Base-by-base conservation (phyloP, 2,329 filamentous ascomycete species). In the Arthroderma sp. region DNA sequence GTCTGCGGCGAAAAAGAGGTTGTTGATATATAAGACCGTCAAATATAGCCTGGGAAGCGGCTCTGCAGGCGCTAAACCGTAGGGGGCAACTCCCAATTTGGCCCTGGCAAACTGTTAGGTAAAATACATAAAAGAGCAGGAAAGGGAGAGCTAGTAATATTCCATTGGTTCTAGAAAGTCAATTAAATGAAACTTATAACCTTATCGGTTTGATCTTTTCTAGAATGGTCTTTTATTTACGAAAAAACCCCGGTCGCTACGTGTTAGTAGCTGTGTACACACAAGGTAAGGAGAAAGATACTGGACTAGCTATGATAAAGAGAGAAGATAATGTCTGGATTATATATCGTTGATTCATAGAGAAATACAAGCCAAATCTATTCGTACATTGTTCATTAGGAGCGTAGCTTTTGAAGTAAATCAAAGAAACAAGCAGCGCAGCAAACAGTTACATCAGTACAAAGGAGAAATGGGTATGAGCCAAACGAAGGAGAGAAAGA, bases 341-440 rank as follows among this genome's bases (percentile, higher is more conserved):
- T 8, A 31, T 28, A 51, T 51, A 33, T 51, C 47, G 28, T 51
- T 33, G 47, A 51, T 51, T 51, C 47, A 51, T 51, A 51, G 47
- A 51, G 33, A 33, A 51, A 51, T 19, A 51, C n/a, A 31, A 25
- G 47, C 47, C 47, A 51, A 51, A 51, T 51, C 47, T 51, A 51
- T 51, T 51, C 47, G 47, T 51, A 51, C 47, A 51, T 51, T 51
- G 47, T 51, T 51, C 47, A 51, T 51, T 51, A 51, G 25, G 47
- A 51, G 47, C 47, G 47, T 51, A 51, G 47, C 47, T 51, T 51
- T 51, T 51, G 47, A 51, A n/a, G 47, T 49, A 28, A 51, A 31
- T 9, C 47, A 51, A 19, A 23, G 19, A 28, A 31, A 31, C 47
- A 31, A 51, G 47, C 25, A 51, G 47, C 47, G 47, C 47, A 51